Base-by-base conservation (phyloP, 805 yeast genomes). In the Kregervanrija delftensis region DNA sequence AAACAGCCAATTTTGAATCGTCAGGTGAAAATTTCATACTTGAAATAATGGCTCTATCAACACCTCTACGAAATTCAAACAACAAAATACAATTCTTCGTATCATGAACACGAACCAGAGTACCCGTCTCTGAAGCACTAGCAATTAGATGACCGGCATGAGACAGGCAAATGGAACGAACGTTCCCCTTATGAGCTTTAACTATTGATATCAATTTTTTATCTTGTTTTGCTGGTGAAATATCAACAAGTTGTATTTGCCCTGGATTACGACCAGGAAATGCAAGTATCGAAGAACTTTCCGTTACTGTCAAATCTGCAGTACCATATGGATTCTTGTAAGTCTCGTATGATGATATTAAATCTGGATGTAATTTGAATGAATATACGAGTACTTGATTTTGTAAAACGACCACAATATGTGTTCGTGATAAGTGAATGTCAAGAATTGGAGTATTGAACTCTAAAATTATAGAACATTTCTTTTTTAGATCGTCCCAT, bases 401-500 rank as follows among this genome's bases (percentile, higher is more conserved):
- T 43, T 71, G 73, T 46, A 88, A 67, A 0, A 86, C 84, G 3
- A 85, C 88, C 4, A 90, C 75, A 3, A 91, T 82, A 44, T 88
- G 68, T 11, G 83, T 76, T 45, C 96, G 71, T 10, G 95, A 84
- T 35, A 91, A 63, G 35, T 83, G 72, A 9, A 87, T 88, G 50
- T 83, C 80, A 39, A 84, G 66, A 4, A 91, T 82, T 0, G 91
- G 86, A 39, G 81, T 76, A 70, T 76, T 73, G 59, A 90, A 88
- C 59, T 86, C 93, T 47, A 93, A 65, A 33, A 75, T 74, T 14
- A 87, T 69, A 4, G 90, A 83, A 30, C 81, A 81, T 52, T 80
- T 81, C 50, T 82, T 75, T 63, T 86, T 86, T 48, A 86, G 63
- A 60, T 91, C 98, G 64, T 91, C 97, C 96, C 96, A 93, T 13